Percentiles rank a stretch among this genome's conserved stretches.
Conservation (phyloP, 2,329 filamentous ascomycete species). For the Pezicula carpinea region DNA sequence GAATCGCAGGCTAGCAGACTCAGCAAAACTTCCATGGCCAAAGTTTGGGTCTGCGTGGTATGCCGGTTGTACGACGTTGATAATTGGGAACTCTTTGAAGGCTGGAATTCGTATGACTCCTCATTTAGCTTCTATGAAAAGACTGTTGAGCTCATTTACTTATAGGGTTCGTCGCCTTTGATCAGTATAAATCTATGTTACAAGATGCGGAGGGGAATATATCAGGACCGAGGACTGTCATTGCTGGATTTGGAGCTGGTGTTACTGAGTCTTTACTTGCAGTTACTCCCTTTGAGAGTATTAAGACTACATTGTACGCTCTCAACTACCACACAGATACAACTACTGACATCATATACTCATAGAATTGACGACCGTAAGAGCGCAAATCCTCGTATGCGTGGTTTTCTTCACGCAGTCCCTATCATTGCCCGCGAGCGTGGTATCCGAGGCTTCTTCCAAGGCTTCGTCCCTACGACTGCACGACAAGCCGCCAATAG, state of each 20-base stretch:
- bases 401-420: conserved; percentile 87
- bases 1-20: conserved; percentile 75
- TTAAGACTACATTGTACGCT: conserved; percentile 83
- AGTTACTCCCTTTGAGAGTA: conserved; percentile 95
- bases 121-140: not conserved
- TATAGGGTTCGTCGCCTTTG: conserved; percentile 86
- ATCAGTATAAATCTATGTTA: conserved; percentile 83
- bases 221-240: conserved; percentile 82
- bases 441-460: conserved; percentile 89
- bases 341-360: conserved; percentile 3
- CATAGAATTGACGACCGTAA: conserved; percentile 90
- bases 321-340: not conserved
- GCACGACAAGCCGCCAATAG: conserved; percentile 93
- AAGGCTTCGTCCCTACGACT: conserved; percentile 92
- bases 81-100: conserved; percentile 95
- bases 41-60: conserved; percentile 95
- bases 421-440: conserved; percentile 83
- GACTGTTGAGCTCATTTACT: conserved; percentile 3
- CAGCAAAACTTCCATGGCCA: conserved; percentile 89
- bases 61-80: conserved; percentile 92
- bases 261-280: conserved; percentile 90
- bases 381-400: conserved; percentile 75
- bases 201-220: conserved; percentile 83
- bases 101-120: conserved; percentile 76
- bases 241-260: conserved; percentile 91